Evolutionary conservation across 305 asterid species (phyloP).

Genomic region (Fraxinus floribunda): DNA sequence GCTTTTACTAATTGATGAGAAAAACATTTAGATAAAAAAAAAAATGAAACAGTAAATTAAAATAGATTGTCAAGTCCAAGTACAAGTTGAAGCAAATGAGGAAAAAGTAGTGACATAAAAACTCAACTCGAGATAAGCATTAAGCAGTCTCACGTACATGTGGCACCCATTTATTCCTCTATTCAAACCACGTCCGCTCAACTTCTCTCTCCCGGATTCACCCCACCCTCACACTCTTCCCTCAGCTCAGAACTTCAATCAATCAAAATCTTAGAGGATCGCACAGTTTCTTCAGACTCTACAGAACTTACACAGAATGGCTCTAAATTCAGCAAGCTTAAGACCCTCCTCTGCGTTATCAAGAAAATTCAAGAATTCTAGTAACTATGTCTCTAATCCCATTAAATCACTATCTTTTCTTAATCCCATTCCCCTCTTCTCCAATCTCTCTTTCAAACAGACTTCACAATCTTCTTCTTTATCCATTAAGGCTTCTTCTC

Average conservation of each 20-base stretch:
- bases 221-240: not conserved
- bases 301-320: slow-evolving; percentile 26
- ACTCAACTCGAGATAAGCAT: slow-evolving; percentile 7
- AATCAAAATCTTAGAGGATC: not conserved
- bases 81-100: not conserved
- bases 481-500: slow-evolving; percentile 40
- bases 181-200: slow-evolving; percentile 21
- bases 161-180: slow-evolving; percentile 30
- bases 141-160: slow-evolving; percentile 24
- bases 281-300: slow-evolving; percentile 5
- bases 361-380: slow-evolving; percentile 28
- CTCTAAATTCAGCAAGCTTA: slow-evolving; percentile 42
- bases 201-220: slow-evolving; percentile 5
- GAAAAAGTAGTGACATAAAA: not conserved
- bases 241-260: not conserved
- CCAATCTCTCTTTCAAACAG: slow-evolving; percentile 30
- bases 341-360: slow-evolving; percentile 35
- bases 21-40: not conserved
- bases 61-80: no score
- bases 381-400: slow-evolving; percentile 23
- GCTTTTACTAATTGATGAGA: not conserved
- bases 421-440: slow-evolving; percentile 34
- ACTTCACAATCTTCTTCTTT: slow-evolving; percentile 24
- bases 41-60: no score
- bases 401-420: slow-evolving; percentile 38